A percentile compares a stretch with the other conserved stretches of the same genome.
Evolutionary conservation across 2,329 filamentous ascomycete genomes (phyloP).

Genomic region (Gremmenia infestans): DNA sequence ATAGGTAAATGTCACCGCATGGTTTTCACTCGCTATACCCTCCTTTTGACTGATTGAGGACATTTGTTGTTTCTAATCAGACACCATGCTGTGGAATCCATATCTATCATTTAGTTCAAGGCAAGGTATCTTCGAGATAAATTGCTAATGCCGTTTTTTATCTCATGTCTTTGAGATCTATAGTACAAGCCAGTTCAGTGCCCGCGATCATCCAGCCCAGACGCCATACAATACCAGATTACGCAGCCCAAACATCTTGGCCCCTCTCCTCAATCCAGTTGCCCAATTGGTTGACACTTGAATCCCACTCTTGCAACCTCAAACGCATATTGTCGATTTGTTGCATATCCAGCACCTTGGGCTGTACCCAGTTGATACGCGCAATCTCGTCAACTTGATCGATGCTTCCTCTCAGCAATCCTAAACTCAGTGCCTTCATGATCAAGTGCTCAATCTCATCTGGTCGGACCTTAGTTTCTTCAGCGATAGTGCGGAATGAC

Average conservation of each 20-base stretch:
- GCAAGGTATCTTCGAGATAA: constrained; percentile 5
- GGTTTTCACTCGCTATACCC: not conserved
- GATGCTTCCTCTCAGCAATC: constrained; percentile 83
- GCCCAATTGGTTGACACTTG: constrained; percentile 89
- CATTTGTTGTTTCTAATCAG: not conserved
- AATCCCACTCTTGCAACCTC: constrained; percentile 89
- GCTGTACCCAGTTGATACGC: constrained; percentile 97
- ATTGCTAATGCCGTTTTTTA: constrained; percentile 8
- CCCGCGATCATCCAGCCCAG: constrained; percentile 17
- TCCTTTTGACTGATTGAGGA: not conserved
- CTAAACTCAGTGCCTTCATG: constrained; percentile 97
- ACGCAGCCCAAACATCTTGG: constrained; percentile 93
- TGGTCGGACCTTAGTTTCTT: constrained; percentile 85
- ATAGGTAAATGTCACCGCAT: not conserved
- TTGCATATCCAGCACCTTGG: constrained; percentile 91
- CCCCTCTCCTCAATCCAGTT: constrained; percentile 95
- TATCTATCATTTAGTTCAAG: not conserved
- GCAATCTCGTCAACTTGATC: constrained; percentile 94
- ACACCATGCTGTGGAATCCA: not conserved
- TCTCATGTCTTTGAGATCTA: constrained; percentile 24
- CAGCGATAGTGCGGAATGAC: constrained; percentile 81
- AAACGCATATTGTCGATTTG: constrained; percentile 92
- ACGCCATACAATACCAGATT: constrained; percentile 31
- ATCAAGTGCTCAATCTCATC: constrained; percentile 96
- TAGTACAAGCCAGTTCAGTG: constrained; percentile 24